phyloP scores from a whole-genome alignment of 306 rosid species.

The Pueraria montana region DNA sequence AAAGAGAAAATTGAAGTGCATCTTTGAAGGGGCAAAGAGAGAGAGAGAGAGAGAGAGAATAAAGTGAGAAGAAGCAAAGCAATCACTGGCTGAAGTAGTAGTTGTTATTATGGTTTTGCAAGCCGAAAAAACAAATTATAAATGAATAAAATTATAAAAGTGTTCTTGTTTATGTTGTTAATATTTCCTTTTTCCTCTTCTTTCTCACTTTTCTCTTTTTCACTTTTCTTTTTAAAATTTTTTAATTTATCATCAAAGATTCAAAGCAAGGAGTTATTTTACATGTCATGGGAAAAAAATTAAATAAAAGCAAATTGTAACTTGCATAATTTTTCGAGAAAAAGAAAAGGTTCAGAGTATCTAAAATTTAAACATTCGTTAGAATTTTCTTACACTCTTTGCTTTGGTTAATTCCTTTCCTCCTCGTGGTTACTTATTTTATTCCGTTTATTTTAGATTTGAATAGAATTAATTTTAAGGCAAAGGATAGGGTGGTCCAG shows the following conservation, averaged over 20 bases:
- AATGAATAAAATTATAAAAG: not conserved
- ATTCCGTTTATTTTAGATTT: too few species aligned
- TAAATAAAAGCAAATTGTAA: too few species aligned
- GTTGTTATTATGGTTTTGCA: slow-evolving; percentile 48
- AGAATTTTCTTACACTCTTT: too few species aligned
- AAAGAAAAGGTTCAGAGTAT: too few species aligned
- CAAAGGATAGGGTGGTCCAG: too few species aligned
- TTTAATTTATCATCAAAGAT: slow-evolving; percentile 1
- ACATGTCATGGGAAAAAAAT: too few species aligned
- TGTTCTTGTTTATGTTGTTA: slow-evolving; percentile 14
- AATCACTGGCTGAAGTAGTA: slow-evolving; percentile 64
- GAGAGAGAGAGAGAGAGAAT: slow-evolving; percentile 45
- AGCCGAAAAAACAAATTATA: not conserved
- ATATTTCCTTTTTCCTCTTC: slow-evolving; percentile 29
- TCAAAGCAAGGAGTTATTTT: not conserved
- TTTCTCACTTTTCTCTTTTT: slow-evolving; percentile 8
- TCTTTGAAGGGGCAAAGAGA: slow-evolving; percentile 29
- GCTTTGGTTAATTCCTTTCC: too few species aligned
- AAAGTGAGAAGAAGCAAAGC: slow-evolving; percentile 56
- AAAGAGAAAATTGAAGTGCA: slow-evolving; percentile 49
- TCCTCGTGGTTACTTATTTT: too few species aligned
- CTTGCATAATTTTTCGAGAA: too few species aligned
- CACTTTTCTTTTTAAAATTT: not conserved
- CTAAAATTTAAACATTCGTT: too few species aligned
- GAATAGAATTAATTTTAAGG: too few species aligned